Evolutionary conservation across 345 rosid species (phyloP), one percentile per base, ranked within the genome.

Genomic region (Citrus hindsii): DNA sequence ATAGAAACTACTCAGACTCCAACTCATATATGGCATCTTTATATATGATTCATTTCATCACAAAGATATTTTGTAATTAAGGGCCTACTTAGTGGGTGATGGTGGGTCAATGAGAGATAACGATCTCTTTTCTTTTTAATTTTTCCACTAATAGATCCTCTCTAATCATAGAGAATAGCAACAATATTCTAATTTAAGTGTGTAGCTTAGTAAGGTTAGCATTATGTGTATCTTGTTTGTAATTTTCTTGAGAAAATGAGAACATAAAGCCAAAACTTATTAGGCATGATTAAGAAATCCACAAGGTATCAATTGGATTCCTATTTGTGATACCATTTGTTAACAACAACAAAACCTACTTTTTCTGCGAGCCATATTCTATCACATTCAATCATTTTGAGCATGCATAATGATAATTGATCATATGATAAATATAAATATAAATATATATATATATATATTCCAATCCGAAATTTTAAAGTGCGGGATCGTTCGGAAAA

Each of bases 61-160:
- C 3, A 5, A 69, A 69, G 76, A 71, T 5, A 37, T 46, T n/a
- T 24, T 59, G 13, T 24, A 6, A 27, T 12, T 30, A 14, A 16
- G 51, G 61, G 62, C 61, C 78, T 27, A 56, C 62, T 42, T 32
- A 46, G 72, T 79, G 73, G 67, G 72, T 68, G 67, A 79, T 79
- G 83, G 89, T 78, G 85, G 84, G 83, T 75, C 85, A 67, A 74
- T 69, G 60, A 46, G 4, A 3, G 13, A 73, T 67, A 35, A 75
- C 74, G 67, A 40, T 35, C 32, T 51, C 40, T 9, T 58, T 66
- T 22, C 24, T 18, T 61, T 76, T 56, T 25, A 55, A 22, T 21
- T 74, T 51, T 51, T 24, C 76, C 76, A 71, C 53, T 76, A 33
- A 78, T 75, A 75, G 80, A 65, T 82, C 80, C 53, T 74, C 53